These are phyloP conservation scores for Cercospora beticola DNA, from an alignment of 2,329 filamentous ascomycete species.

Conservation along the genomic window DNA sequence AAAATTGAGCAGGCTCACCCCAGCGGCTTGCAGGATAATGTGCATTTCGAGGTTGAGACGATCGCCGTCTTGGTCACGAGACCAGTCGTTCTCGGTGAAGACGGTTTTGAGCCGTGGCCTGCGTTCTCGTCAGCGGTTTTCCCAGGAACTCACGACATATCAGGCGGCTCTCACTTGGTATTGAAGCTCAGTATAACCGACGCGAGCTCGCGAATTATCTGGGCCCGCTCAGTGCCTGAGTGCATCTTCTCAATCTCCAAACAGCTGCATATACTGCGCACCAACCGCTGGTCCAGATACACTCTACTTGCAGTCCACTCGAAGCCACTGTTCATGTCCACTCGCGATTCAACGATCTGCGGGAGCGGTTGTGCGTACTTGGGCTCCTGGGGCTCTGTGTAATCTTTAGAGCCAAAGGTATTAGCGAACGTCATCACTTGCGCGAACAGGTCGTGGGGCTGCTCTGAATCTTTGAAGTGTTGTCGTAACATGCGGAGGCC, in stretches of 20 bases:
- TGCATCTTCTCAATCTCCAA: constrained; percentile 10
- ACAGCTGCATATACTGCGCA: constrained; percentile 12
- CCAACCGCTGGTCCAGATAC: constrained; percentile 14
- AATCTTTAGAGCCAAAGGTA: constrained; percentile 11
- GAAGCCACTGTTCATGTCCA: constrained; percentile 14
- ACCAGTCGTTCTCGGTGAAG: constrained; percentile 4
- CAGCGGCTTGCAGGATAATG: constrained; percentile 20
- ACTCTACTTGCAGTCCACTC: constrained; percentile 5
- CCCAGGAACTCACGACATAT: background rate
- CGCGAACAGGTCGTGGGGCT: constrained; percentile 15
- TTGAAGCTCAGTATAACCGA: constrained; percentile 14
- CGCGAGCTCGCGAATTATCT: constrained; percentile 9
- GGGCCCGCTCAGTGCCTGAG: background rate
- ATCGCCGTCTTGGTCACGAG: constrained; percentile 14
- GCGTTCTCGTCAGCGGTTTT: background rate
- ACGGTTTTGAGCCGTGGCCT: background rate
- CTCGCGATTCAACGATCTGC: constrained; percentile 11
- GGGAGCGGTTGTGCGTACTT: constrained; percentile 11
- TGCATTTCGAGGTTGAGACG: constrained; percentile 20
- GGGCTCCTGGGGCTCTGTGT: background rate
- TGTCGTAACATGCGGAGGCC: constrained; percentile 15
- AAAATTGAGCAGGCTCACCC: constrained; percentile 17
- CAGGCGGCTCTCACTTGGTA: constrained; percentile 1
- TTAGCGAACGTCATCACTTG: constrained; percentile 20
- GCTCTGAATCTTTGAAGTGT: constrained; percentile 12